Evolutionary conservation across 352 stramenopile species (phyloP).

Genomic region (Salisapilia sapeloensis): DNA sequence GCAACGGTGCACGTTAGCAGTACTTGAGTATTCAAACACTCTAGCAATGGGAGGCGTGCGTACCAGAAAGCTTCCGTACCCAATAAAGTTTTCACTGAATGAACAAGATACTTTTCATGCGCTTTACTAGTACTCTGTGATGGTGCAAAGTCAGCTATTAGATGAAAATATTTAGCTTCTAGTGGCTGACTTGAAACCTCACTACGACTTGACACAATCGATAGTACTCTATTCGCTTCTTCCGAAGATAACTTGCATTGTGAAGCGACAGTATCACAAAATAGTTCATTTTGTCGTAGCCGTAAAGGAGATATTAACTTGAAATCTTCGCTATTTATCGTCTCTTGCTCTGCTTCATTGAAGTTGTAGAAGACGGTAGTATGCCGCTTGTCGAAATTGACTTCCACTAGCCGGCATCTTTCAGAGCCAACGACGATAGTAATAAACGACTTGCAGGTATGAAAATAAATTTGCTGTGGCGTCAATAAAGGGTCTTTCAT

Average conservation of each 20-base stretch:
- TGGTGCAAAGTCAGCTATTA: too few species aligned
- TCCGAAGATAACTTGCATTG: slow-evolving; percentile 7
- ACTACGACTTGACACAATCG: slow-evolving; percentile 3
- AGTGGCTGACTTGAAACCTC: slow-evolving; percentile 3
- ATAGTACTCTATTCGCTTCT: slow-evolving; percentile 4
- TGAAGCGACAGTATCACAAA: slow-evolving; percentile 18
- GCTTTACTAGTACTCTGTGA: too few species aligned
- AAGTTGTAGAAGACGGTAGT: slow-evolving; percentile 38
- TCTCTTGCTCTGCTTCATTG: slow-evolving; percentile 14
- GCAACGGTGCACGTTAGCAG: too few species aligned
- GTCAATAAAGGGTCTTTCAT: slow-evolving; percentile 22
- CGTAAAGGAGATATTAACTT: slow-evolving; percentile 14
- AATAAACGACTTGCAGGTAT: slow-evolving; percentile 17
- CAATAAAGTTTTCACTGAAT: too few species aligned
- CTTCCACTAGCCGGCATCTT: slow-evolving; percentile 37
- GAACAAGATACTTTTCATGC: too few species aligned
- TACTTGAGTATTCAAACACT: too few species aligned
- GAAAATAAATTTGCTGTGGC: slow-evolving; percentile 33
- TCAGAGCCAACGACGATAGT: slow-evolving; percentile 23
- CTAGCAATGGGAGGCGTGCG: too few species aligned
- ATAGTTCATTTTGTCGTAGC: slow-evolving; percentile 24
- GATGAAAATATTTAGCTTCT: too few species aligned
- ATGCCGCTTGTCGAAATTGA: slow-evolving; percentile 24
- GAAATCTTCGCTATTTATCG: slow-evolving; percentile 6
- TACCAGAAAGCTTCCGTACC: too few species aligned